Evolutionary conservation across 495 filamentous ascomycete species (phyloP), one percentile per base, ranked within the genome.

Genomic region (Cryomyces minteri): DNA sequence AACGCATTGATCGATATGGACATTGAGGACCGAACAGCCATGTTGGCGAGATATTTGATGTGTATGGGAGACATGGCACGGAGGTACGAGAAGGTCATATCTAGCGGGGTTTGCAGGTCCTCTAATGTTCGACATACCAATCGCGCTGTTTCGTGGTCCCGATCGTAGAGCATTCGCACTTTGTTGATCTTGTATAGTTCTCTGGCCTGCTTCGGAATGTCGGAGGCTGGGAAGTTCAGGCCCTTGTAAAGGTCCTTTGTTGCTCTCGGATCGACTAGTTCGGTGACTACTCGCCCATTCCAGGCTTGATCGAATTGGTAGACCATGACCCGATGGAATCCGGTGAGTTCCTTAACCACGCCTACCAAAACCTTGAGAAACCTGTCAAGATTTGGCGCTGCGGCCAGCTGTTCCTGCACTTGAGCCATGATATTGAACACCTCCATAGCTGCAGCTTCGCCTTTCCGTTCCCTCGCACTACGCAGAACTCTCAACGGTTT

Each of bases 401-500:
- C 74, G 18, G 80, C 71, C 14, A 90, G 65, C 56, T 83, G 80
- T 50, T 85, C 82, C 56, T 88, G 79, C 42, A 83, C 83, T 62
- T 84, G 90, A 48, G 71, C 82, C 72, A 94, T 81, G 47, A 94
- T 83, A 58, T 87, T 88, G 57, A 93, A 93, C 5, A 92, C 84
- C 54, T 92, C 84, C 84, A 95, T 92, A 0, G 82, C 79, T 33
- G 85, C 84, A 14, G 85, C 82, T 53, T 94, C 87, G 10, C 87
- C 87, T 52, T 71, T 79, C 40, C 78, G 61, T 48, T 82, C 79
- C 5, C 85, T 71, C 0, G 84, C 80, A 59, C 74, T 82, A n/a
- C 84, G 72, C 12, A 93, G 63, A 4, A 88, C 72, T 8, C 88
- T 69, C 31, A 96, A 66, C 5, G 88, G 86, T 49, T 76, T 83